These are phyloP conservation scores for Citrus sinensis DNA, from an alignment of 345 rosid species.

Conservation along the genomic window DNA sequence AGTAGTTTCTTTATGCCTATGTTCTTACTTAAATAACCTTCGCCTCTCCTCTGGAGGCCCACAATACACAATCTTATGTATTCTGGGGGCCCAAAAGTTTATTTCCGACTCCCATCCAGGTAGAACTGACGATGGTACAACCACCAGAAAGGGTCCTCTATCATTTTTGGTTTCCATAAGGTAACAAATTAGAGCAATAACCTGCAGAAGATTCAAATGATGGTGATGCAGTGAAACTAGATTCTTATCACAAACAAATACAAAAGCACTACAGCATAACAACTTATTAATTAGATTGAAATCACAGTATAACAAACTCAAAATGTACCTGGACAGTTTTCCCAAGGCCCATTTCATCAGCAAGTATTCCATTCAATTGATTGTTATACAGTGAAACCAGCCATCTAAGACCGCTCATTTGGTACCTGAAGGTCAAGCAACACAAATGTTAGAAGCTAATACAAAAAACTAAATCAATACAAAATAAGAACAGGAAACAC, in stretches of 20 bases:
- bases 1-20: slow-evolving; percentile 1
- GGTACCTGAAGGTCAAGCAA: slow-evolving; percentile 58
- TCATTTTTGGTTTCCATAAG: slow-evolving; percentile 90
- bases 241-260: slow-evolving; percentile 1
- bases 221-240: background rate
- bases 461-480: background rate
- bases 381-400: slow-evolving; percentile 84
- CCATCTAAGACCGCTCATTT: slow-evolving; percentile 94
- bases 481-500: background rate
- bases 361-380: slow-evolving; percentile 88
- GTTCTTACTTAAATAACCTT: slow-evolving; percentile 69
- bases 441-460: slow-evolving; percentile 12
- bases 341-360: slow-evolving; percentile 99
- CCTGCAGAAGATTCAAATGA: slow-evolving; percentile 33
- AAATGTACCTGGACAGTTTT: slow-evolving; percentile 84
- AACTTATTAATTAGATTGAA: slow-evolving; percentile 6
- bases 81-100: slow-evolving; percentile 78
- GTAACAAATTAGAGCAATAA: slow-evolving; percentile 78
- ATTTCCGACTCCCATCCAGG: slow-evolving; percentile 91
- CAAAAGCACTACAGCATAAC: background rate
- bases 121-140: slow-evolving; percentile 89
- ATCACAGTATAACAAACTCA: slow-evolving; percentile 6
- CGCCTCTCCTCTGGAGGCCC: slow-evolving; percentile 96
- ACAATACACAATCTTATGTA: slow-evolving; percentile 69
- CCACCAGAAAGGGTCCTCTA: slow-evolving; percentile 90